Base-by-base conservation (phyloP, 768 basidiomycete species). In the Phlegmacium glaucopus region DNA sequence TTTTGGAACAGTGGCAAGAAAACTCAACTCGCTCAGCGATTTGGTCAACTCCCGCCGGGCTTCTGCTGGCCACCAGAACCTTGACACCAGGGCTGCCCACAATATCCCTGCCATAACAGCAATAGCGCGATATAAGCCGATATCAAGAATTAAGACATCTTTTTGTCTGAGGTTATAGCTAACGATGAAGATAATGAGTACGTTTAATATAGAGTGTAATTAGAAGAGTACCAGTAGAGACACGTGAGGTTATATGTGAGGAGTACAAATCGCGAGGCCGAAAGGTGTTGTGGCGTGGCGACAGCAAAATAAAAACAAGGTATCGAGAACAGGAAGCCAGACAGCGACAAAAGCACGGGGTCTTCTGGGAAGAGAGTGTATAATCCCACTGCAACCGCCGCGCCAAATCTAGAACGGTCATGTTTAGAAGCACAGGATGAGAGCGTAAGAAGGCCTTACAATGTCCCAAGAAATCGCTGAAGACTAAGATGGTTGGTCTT, bases 21-120 rank as follows among this genome's bases (percentile, higher is more conserved):
- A 17, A 52, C 60, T 45, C 26, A 45, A 95, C 92, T 98, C 94
- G 70, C 91, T 86, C 5, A 98, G 74, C 0, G 82, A 85, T 51
- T 82, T 84, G 39, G 85, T 82, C 4, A 99, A 72, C 65, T 98
- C 95, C 34, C 88, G 73, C 39, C 95, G 72, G 0, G 96, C 96
- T 59, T 96, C 94, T 8, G 89, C 80, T 1, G 96, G 96, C 95
- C 94, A 98, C 89, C 94, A 93, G 52, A 87, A 86, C 39, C 91
- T 74, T 4, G 90, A 93, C 16, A 96, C 83, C 41, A 97, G 67
- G 3, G 85, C 79, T 0, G 94, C 94, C 89, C 90, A 98, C 1
- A 94, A 61, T 3, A 94, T 90, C 7, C 95, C 96, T 6, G 78
- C 77, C 1, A 77, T 87, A 15, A 99, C 95, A 27, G 94, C 79